Evolutionary conservation across 1,284 basidiomycete species (phyloP).

Genomic region (Ceratobasidium papillatum): DNA sequence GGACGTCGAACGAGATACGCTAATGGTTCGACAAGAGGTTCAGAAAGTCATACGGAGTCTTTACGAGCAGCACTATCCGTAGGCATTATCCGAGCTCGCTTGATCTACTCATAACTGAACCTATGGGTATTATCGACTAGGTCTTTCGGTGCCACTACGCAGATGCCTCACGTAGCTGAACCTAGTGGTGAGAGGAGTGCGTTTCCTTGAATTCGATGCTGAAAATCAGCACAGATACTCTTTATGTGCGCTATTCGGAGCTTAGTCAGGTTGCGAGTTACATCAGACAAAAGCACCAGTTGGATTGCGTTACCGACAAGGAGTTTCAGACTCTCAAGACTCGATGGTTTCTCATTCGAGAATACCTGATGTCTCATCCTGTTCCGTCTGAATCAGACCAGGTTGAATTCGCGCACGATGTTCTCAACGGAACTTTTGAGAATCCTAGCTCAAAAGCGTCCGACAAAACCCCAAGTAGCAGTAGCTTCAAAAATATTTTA

Average conservation of each 20-base stretch:
- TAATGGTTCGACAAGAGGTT: constrained; percentile 15
- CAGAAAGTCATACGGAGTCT: constrained; percentile 8
- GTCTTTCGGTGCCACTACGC: neutral
- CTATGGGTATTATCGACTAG: no score
- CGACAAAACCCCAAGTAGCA: neutral
- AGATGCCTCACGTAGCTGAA: neutral
- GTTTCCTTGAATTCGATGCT: neutral
- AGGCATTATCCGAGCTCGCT: neutral
- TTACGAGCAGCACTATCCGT: constrained; percentile 21
- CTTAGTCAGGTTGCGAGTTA: neutral
- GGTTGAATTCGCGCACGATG: constrained; percentile 7
- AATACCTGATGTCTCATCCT: no score
- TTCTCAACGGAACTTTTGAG: constrained; percentile 4
- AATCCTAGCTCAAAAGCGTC: neutral
- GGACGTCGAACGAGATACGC: neutral
- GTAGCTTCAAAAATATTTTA: no score
- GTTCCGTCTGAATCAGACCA: no score
- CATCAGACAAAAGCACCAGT: neutral
- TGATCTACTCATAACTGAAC: no score
- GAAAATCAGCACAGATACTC: neutral
- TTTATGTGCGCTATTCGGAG: constrained; percentile 8
- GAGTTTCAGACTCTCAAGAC: constrained; percentile 8
- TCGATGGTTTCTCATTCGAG: constrained; percentile 6
- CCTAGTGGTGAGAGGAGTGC: constrained; percentile 10
- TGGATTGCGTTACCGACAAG: constrained; percentile 4